Conservation (phyloP, 2,329 filamentous ascomycete species). For the Botryotinia calthae region DNA sequence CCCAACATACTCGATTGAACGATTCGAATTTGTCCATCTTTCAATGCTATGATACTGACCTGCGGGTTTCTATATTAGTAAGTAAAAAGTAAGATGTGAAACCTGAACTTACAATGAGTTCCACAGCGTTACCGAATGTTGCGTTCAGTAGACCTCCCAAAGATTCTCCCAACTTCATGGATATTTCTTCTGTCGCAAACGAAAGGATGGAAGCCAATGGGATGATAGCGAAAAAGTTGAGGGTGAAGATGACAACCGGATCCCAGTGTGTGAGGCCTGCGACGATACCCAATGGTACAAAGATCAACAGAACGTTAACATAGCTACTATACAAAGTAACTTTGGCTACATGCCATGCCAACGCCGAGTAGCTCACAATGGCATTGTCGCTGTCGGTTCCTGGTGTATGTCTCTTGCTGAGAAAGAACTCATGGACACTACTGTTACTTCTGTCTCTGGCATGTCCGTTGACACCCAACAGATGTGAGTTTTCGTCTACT, state of each 20-base stretch:
- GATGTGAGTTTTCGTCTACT: slow-evolving; percentile 27
- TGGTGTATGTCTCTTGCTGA: slow-evolving; percentile 32
- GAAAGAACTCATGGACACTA: slow-evolving; percentile 31
- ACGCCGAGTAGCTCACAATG: slow-evolving; percentile 29
- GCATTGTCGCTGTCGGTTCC: slow-evolving; percentile 33
- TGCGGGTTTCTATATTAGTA: slow-evolving; percentile 39
- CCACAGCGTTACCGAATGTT: slow-evolving; percentile 50
- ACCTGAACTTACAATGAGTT: slow-evolving; percentile 47
- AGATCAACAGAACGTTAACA: slow-evolving; percentile 76
- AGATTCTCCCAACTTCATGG: slow-evolving; percentile 56
- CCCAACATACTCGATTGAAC: slow-evolving; percentile 97
- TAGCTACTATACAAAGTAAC: slow-evolving; percentile 37
- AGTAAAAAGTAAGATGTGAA: background rate
- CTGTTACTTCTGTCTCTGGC: slow-evolving; percentile 20
- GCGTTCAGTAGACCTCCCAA: slow-evolving; percentile 56
- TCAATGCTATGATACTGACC: slow-evolving; percentile 90
- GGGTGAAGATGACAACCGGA: slow-evolving; percentile 53
- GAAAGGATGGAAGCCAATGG: slow-evolving; percentile 51
- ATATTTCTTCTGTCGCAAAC: slow-evolving; percentile 39
- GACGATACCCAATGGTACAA: slow-evolving; percentile 75
- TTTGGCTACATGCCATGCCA: slow-evolving; percentile 32
- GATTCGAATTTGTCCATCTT: slow-evolving; percentile 82
- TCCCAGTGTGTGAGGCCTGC: slow-evolving; percentile 49
- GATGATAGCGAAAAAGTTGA: slow-evolving; percentile 60
- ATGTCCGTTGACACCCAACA: slow-evolving; percentile 27